Base-by-base conservation (phyloP, 176 grass and related monocot species). In the Pharus latifolius region DNA sequence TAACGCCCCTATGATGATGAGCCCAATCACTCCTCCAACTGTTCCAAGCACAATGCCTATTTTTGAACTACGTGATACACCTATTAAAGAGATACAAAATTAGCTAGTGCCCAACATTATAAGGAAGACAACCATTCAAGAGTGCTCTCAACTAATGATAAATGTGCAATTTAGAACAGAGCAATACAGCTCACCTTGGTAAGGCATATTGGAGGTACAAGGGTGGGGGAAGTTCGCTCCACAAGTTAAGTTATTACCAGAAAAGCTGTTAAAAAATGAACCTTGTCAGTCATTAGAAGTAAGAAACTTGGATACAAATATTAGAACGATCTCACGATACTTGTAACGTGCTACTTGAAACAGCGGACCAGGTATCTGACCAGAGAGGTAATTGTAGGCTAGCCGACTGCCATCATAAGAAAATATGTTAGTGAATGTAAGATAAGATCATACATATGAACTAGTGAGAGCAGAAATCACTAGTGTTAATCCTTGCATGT, bases 311-410 rank as follows among this genome's bases (percentile, higher is more conserved):
- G 3, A 69, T 14, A 14, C 7, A 76, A 67, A 77, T 67, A 5
- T 56, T 30, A 41, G 3, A 77, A 60, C 29, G 7, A 73, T 32
- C 33, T 35, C 65, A 67, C 74, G 61, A 70, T 98, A 98, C 95
- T 99, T 99, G 84, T 94, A 99, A 81, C 78, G 88, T 83, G 79
- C 87, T 63, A 94, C 95, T 91, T 88, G 70, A 83, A 94, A 99
- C 29, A 99, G 79, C 19, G 53, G 65, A 72, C 65, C 47, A 58
- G 95, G 87, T 91, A 99, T 99, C 79, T 80, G 78, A 78, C 90
- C 95, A 42, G 78, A 85, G 27, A 99, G 82, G 49, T 80, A 64
- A 84, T 99, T 99, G 84, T 85, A 91, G 23, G 95, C 95, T 70
- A 99, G 75, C 18, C 87, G 81, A 56, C 94, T 98, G 89, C 22